Percentiles rank a stretch among this genome's conserved stretches.
phyloP scores from a whole-genome alignment of 2,329 filamentous ascomycete genomes.

The Plectosphaerella plurivora region DNA sequence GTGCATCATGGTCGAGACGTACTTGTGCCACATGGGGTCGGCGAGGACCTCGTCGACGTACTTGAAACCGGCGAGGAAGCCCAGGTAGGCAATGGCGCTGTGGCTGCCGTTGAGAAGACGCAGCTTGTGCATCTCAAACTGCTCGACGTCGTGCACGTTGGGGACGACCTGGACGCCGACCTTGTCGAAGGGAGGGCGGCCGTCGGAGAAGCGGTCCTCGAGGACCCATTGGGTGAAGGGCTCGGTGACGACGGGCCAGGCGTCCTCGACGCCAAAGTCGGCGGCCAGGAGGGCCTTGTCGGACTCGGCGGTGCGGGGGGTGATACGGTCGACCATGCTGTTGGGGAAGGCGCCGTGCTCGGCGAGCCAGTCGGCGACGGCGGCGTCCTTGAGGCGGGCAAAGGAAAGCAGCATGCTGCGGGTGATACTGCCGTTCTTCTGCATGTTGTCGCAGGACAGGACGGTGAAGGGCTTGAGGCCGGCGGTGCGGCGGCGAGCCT shows the following conservation, averaged over 20 bases:
- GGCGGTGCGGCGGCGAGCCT: constrained; percentile 37
- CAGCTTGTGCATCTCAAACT: constrained; percentile 54
- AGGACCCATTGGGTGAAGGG: constrained; percentile 53
- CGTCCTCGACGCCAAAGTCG: constrained; percentile 41
- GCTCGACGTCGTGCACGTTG: constrained; percentile 46
- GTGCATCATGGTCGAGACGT: constrained; percentile 51
- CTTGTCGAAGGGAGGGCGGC: constrained; percentile 47
- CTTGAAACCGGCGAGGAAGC: constrained; percentile 45
- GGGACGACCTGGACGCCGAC: constrained; percentile 48
- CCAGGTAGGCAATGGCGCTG: constrained; percentile 47
- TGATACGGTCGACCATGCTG: constrained; percentile 52
- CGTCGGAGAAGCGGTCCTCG: constrained; percentile 46
- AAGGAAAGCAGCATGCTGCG: constrained; percentile 47
- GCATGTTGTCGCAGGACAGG: constrained; percentile 53
- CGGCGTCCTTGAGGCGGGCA: constrained; percentile 39
- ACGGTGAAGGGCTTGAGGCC: constrained; percentile 50
- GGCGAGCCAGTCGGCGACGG: constrained; percentile 43
- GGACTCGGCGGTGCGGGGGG: constrained; percentile 39
- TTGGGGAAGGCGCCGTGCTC: constrained; percentile 47
- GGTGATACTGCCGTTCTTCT: constrained; percentile 50
- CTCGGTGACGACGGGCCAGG: constrained; percentile 51
- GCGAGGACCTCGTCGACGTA: constrained; percentile 52
- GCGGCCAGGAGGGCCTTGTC: constrained; percentile 40
- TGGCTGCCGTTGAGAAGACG: constrained; percentile 49
- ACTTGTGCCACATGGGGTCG: constrained; percentile 39